These are phyloP conservation scores for Cordyceps tenuipes DNA, from an alignment of 2,329 filamentous ascomycete genomes.

Conservation along the genomic window DNA sequence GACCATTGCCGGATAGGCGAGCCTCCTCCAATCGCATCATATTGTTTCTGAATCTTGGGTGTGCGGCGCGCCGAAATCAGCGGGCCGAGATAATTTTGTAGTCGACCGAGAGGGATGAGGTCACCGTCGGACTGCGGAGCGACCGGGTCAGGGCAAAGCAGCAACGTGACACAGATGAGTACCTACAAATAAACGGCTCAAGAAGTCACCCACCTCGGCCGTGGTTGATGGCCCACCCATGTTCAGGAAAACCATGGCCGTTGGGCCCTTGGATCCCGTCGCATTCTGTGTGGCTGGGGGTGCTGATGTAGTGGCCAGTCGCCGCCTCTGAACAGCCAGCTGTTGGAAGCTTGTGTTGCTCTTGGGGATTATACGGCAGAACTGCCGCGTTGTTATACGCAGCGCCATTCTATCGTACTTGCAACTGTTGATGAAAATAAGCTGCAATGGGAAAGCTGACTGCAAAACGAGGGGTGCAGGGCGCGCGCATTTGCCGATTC, in stretches of 20 bases:
- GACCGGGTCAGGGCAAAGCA: constrained; percentile 12
- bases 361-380: constrained; percentile 24
- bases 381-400: constrained; percentile 29
- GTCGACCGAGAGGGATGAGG: constrained; percentile 85
- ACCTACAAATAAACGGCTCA: constrained; percentile 84
- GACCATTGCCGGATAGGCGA: constrained; percentile 98
- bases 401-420: constrained; percentile 27
- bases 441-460: background rate
- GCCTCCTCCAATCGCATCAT: constrained; percentile 90
- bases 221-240: constrained; percentile 93
- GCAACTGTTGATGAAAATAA: background rate
- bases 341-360: constrained; percentile 21
- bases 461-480: background rate
- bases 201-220: constrained; percentile 79
- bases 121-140: constrained; percentile 70
- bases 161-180: constrained; percentile 3
- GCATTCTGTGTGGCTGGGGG: constrained; percentile 75
- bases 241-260: constrained; percentile 97
- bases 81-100: constrained; percentile 86
- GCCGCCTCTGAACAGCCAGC: constrained; percentile 23
- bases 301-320: constrained; percentile 34
- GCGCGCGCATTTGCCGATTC: background rate
- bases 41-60: constrained; percentile 94
- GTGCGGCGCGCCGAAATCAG: constrained; percentile 80
- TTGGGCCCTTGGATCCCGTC: constrained; percentile 66